Evolutionary conservation across 164 flowering plant species (phyloP).

Genomic region (Buxus sempervirens): DNA sequence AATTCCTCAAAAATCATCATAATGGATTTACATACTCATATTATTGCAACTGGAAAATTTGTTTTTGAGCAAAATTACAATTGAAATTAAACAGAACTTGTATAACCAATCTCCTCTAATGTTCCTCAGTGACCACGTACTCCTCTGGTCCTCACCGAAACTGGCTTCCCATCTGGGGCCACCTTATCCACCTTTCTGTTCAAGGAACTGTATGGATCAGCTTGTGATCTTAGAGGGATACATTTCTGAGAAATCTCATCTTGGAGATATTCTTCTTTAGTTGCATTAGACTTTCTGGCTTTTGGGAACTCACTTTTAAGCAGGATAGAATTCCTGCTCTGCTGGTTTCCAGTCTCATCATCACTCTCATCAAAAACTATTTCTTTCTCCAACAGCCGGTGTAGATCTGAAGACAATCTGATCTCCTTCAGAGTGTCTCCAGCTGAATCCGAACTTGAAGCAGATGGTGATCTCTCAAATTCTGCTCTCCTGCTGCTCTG

Average conservation of each 20-base stretch:
- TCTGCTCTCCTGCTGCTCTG: conserved; percentile 14
- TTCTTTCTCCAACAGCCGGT: conserved; percentile 20
- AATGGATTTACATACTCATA: too few relatives aligned
- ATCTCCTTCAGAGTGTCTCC: conserved; percentile 16
- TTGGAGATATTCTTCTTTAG: not conserved
- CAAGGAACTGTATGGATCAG: too few relatives aligned
- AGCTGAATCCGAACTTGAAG: conserved; percentile 39
- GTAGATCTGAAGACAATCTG: conserved; percentile 10
- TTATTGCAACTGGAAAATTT: too few relatives aligned
- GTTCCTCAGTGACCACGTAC: too few relatives aligned
- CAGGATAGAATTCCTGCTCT: not conserved
- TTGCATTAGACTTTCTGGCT: not conserved
- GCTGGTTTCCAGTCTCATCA: conserved; percentile 13
- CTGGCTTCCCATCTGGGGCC: too few relatives aligned
- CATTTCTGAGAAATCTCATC: too few relatives aligned
- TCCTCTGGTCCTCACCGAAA: too few relatives aligned
- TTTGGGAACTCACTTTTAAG: not conserved
- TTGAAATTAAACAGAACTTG: too few relatives aligned
- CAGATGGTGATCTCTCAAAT: conserved; percentile 25
- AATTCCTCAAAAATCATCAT: too few relatives aligned
- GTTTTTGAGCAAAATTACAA: conserved; percentile 8
- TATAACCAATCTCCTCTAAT: too few relatives aligned
- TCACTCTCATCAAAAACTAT: conserved; percentile 31
- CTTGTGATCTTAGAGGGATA: too few relatives aligned
- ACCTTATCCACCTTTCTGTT: too few relatives aligned